Evolutionary conservation across 768 basidiomycete genomes (phyloP).

Genomic region (Amanita muscaria): DNA sequence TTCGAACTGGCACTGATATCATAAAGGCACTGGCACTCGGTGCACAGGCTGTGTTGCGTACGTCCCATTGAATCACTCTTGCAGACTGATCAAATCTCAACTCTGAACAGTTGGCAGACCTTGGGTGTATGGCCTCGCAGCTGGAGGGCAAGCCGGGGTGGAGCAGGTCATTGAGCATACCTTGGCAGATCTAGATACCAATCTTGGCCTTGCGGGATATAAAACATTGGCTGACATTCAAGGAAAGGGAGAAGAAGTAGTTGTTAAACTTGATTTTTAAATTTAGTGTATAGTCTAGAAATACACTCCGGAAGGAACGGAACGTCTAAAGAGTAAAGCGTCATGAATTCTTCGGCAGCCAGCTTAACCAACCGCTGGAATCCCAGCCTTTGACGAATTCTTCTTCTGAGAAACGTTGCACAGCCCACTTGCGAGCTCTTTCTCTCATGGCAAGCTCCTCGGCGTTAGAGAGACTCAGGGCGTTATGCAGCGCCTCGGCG

Average conservation of each 20-base stretch:
- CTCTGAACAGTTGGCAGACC: slow-evolving; percentile 54
- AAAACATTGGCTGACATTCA: slow-evolving; percentile 50
- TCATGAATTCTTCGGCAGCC: slow-evolving; percentile 12
- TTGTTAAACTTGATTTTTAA: slow-evolving; percentile 33
- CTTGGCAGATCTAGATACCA: slow-evolving; percentile 59
- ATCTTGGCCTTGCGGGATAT: slow-evolving; percentile 56
- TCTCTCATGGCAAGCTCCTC: slow-evolving; percentile 56
- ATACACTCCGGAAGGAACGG: background rate
- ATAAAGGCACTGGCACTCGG: slow-evolving; percentile 82
- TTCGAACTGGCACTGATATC: slow-evolving; percentile 77
- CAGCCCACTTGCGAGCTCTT: slow-evolving; percentile 64
- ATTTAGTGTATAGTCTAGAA: background rate
- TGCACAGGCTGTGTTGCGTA: slow-evolving; percentile 71
- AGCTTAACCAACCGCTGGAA: slow-evolving; percentile 47
- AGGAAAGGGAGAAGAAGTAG: slow-evolving; percentile 44
- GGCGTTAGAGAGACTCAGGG: slow-evolving; percentile 44
- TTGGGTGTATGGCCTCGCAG: slow-evolving; percentile 62
- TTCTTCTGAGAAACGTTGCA: slow-evolving; percentile 63
- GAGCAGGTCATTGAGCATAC: slow-evolving; percentile 64
- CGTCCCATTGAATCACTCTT: slow-evolving; percentile 16
- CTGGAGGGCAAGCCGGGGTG: slow-evolving; percentile 65
- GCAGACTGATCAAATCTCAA: background rate
- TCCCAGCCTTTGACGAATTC: slow-evolving; percentile 77
- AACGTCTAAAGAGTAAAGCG: background rate
- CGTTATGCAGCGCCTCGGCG: slow-evolving; percentile 55